Evolutionary conservation across 805 yeast species (phyloP), one percentile per base, ranked within the genome.

Genomic region (Spathaspora hagerdaliae): DNA sequence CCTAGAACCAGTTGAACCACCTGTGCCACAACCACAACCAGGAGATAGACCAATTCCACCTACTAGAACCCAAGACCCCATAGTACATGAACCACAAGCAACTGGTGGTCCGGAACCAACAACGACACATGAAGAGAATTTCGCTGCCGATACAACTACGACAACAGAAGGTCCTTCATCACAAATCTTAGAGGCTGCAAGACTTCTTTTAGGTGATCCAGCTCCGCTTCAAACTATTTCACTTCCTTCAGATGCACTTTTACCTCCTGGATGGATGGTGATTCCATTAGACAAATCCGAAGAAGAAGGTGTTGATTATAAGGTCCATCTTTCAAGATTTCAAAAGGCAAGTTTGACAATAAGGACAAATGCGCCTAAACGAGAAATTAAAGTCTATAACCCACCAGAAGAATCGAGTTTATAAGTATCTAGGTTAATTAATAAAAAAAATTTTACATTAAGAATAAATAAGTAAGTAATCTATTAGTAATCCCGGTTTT

Each of bases 201-300:
- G 24, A 19, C 24, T 19, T 19, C 24, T 19, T 19, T 19, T 19
- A 19, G 24, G 24, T 19, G 24, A 19, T 19, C 24, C 2, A 19
- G 44, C 39, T 44, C 39, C 32, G 10, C 47, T 42, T 40, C 66
- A 60, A 39, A 43, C 47, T 2, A 55, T 64, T 8, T 38, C 42
- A 13, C 49, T 64, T 27, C 67, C 69, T 1, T 41, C 43, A 5
- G 54, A 52, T 26, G 64, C 68, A 3, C 29, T 61, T 2, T 33
- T 62, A 9, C 71, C 71, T 2, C 67, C 65, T 3, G 57, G 58
- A 31, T 63, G 69, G 67, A 49, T 60, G 2, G 27, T 62, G 8
- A 45, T 65, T 33, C 69, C 71, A 2, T 41, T 63, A 11, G 50
- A 48, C 35, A 47, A 33, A 38, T 27, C 50, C 3, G 32, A 32